These are phyloP conservation scores for Leptomonas seymouri DNA, from an alignment of 208 protist genomes.

Conservation along the genomic window DNA sequence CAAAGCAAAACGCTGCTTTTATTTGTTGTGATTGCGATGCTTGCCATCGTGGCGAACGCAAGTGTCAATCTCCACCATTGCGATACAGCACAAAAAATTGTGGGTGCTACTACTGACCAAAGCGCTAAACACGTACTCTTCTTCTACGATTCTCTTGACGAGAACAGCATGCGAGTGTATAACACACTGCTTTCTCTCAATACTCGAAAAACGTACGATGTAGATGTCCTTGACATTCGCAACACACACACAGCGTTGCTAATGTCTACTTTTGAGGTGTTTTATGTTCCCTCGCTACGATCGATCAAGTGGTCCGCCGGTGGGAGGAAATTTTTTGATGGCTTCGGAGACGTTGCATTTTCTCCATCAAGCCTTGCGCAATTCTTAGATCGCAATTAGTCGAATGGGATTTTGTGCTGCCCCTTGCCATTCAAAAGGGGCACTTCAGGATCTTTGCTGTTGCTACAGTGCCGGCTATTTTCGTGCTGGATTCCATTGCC, in stretches of 20 bases:
- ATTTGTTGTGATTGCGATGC: neutral
- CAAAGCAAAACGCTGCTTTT: neutral
- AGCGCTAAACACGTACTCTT: constrained; percentile 30
- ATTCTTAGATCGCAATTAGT: constrained; percentile 19
- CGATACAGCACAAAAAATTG: constrained; percentile 6
- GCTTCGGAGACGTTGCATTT: constrained; percentile 17
- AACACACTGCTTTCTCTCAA: constrained; percentile 24
- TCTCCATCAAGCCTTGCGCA: constrained; percentile 10
- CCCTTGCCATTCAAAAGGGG: no score
- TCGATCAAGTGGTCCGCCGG: constrained; percentile 14
- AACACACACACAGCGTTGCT: constrained; percentile 25
- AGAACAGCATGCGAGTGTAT: constrained; percentile 31
- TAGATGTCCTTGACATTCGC: constrained; percentile 28
- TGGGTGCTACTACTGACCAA: constrained; percentile 5
- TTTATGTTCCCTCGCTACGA: constrained; percentile 17
- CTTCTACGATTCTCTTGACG: constrained; percentile 40
- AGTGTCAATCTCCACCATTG: constrained; percentile 18
- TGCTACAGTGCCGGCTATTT: no score
- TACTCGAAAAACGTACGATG: neutral
- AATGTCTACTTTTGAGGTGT: constrained; percentile 21
- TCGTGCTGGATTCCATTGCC: no score
- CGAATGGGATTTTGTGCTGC: no score
- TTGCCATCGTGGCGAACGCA: neutral
- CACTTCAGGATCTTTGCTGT: no score
- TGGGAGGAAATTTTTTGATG: constrained; percentile 16